Evolutionary conservation across 2,329 filamentous ascomycete species (phyloP).

Genomic region (Cadophora malorum): DNA sequence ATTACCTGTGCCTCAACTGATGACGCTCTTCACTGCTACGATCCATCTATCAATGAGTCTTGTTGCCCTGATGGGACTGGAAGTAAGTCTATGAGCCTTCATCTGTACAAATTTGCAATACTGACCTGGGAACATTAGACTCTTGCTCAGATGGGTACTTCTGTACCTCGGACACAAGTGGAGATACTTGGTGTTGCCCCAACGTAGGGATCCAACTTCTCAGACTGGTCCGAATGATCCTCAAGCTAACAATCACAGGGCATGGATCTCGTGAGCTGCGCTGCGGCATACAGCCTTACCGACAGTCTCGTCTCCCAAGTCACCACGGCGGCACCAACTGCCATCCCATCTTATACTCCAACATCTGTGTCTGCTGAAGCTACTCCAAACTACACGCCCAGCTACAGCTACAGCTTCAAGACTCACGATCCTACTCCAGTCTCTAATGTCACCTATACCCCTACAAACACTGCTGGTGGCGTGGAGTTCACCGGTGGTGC

Average conservation of each 20-base stretch:
- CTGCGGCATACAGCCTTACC: conserved; percentile 55
- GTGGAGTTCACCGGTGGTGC: conserved; percentile 23
- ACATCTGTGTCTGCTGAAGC: background rate
- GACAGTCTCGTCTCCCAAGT: conserved; percentile 50
- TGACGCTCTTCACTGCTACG: conserved; percentile 62
- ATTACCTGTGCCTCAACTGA: conserved; percentile 57
- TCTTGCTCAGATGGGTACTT: conserved; percentile 67
- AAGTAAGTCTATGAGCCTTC: conserved; percentile 39
- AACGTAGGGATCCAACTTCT: conserved; percentile 44
- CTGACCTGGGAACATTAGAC: conserved; percentile 40
- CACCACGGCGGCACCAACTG: conserved; percentile 9
- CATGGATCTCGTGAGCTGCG: conserved; percentile 61
- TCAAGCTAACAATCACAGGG: conserved; percentile 33
- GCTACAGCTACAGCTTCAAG: background rate
- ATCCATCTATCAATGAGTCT: conserved; percentile 56
- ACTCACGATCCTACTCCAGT: background rate
- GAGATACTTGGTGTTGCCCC: conserved; percentile 66
- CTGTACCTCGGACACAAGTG: conserved; percentile 60
- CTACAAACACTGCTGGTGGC: background rate
- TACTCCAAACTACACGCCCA: background rate
- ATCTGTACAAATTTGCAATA: background rate
- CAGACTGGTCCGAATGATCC: background rate
- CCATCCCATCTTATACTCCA: background rate
- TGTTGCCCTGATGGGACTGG: conserved; percentile 65
- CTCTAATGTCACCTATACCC: conserved; percentile 1